phyloP scores from a whole-genome alignment of 2,329 filamentous ascomycete species.

The Xylaria sp. region DNA sequence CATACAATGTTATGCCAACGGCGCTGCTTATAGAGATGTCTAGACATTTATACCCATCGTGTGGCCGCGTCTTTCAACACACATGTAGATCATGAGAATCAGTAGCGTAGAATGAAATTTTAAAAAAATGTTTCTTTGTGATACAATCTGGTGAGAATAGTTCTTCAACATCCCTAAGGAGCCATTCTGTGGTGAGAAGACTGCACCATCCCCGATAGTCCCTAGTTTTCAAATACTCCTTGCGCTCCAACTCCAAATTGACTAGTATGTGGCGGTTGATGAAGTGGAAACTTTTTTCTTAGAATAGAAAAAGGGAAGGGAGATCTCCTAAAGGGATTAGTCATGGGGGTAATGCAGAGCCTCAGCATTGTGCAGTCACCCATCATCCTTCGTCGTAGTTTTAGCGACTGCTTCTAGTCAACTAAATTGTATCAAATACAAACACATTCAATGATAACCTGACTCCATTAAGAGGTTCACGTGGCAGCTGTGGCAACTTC shows the following conservation, averaged over 20 bases:
- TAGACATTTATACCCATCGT: too few species aligned
- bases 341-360: conserved; percentile 1
- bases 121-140: conserved; percentile 19
- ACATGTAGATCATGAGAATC: neutral
- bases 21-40: neutral
- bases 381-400: neutral
- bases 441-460: conserved; percentile 6
- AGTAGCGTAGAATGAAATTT: neutral
- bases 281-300: too few species aligned
- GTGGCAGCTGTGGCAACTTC: conserved; percentile 48
- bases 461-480: conserved; percentile 4
- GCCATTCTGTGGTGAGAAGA: neutral
- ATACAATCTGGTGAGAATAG: conserved; percentile 23
- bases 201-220: conserved; percentile 11
- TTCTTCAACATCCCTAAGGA: conserved; percentile 4
- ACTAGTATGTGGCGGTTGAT: neutral
- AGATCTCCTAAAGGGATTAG: neutral
- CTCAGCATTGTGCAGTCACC: neutral
- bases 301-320: too few species aligned
- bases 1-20: neutral
- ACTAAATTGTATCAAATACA: conserved; percentile 10
- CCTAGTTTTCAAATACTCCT: conserved; percentile 14
- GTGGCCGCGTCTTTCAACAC: neutral
- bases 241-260: conserved; percentile 24
- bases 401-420: conserved; percentile 14